Evolutionary conservation across 2,329 filamentous ascomycete genomes (phyloP), one percentile per base, ranked within the genome.

Genomic region (Fusarium caatingaense): DNA sequence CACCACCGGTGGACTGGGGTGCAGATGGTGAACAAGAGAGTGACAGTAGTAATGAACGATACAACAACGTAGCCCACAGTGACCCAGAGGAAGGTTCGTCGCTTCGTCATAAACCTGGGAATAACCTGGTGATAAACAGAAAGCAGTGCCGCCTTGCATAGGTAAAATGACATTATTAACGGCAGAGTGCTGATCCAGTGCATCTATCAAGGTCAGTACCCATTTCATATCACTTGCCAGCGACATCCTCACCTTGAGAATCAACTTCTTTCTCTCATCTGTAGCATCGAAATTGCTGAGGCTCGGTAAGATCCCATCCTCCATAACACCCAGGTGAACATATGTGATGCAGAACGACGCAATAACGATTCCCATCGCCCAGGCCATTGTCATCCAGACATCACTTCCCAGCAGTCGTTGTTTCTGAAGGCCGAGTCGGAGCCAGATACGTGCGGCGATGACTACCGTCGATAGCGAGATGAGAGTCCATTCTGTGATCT

Each of bases 381-480:
- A 72, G 11, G 59, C 69, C 2, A 27, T 5, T 1, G 51, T 44
- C 47, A 72, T 72, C 50, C 49, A 65, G 2, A 69, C 48, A 23
- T 69, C 66, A 12, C 66, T 72, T 13, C 30, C 27, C 4, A 72
- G 49, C 4, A 72, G 40, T 3, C 9, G 53, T 16, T 58, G 59
- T 4, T 59, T 58, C 20, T 72, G 69, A 16, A 72, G 61, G 1
- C 28, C 15, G 4, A 72, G 44, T 18, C 69, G 59, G 4, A 72
- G 63, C n/a, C 69, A 56, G 11, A 72, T 41, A 18, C 69, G 69
- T 1, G 69, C 69, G 12, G 25, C 47, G 15, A 72, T 68, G 12
- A 68, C 67, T 0, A 49, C 4, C 1, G 57, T 48, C 0, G 70
- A 69, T 11, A 71, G 51, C 0, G 57, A 30, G 2, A 72, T 72